Evolutionary conservation across 768 basidiomycete genomes (phyloP), one percentile per base, ranked within the genome.

Genomic region (Mycena vulgaris): DNA sequence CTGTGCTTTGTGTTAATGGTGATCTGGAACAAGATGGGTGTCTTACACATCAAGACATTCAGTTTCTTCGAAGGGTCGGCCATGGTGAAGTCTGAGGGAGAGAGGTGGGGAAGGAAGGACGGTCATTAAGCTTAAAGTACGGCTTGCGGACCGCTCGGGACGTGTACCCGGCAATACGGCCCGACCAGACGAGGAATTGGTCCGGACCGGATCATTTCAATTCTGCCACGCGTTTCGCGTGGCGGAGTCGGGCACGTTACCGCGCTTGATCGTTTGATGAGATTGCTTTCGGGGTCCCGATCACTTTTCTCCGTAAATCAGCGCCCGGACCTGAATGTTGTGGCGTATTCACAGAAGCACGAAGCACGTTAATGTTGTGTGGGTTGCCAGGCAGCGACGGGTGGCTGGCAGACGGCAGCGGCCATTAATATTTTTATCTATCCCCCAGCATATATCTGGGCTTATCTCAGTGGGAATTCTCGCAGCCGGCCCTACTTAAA

Each of bases 1-100:
- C 85, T 86, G 52, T 27, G 55, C 39, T 30, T 19, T 25, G 28
- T n/a, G 66, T 78, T 33, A 75, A 61, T 57, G 33, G n/a, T 19
- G 51, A 47, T 59, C 28, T 45, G 19, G 80, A 71, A 40, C 10
- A 19, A 35, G 0, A 33, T 7, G 6, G 55, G 16, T 9, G 19
- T 78, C 90, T 69, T 80, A 94, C 94, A 95, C 94, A 95, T 95
- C 64, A 95, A 81, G 25, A 92, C 87, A 75, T 93, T 93, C 42
- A 94, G 75, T 79, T 89, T 92, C 65, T 89, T 92, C 65, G 59
- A 82, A 70, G 69, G 84, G 66, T 77, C 67, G 55, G 84, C 77
- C 87, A 90, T 90, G 28, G 48, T 63, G n/a, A n/a, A 23, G 59
- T 30, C 35, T 51, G 63, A 59, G 40, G 63, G 66, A 31, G 58